phyloP scores from a whole-genome alignment of 2,329 filamentous ascomycete species.

The Westerdykella ornata region DNA sequence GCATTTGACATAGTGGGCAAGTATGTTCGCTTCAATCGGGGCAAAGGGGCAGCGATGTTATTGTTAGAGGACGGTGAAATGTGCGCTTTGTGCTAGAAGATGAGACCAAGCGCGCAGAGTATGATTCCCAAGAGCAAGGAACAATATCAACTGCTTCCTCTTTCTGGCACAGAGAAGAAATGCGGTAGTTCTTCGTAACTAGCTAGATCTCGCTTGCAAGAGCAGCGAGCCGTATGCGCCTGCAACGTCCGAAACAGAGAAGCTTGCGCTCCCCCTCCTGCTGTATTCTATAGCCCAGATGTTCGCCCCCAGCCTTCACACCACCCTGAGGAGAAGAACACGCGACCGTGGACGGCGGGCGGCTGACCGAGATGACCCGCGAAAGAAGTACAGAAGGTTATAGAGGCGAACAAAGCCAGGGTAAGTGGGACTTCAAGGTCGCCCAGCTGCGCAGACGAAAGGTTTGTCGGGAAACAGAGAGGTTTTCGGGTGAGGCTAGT shows the following conservation, averaged over 20 bases:
- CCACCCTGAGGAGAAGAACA: slow-evolving; percentile 16
- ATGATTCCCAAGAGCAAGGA: slow-evolving; percentile 25
- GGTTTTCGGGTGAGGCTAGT: too few relatives aligned
- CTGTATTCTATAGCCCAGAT: slow-evolving; percentile 26
- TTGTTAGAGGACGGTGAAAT: slow-evolving; percentile 14
- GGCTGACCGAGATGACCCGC: neutral
- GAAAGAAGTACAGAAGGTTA: neutral
- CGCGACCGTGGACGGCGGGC: slow-evolving; percentile 6
- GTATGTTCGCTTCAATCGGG: slow-evolving; percentile 11
- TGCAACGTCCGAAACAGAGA: slow-evolving; percentile 29
- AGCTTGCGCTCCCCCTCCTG: slow-evolving; percentile 29
- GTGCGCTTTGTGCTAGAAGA: too few relatives aligned
- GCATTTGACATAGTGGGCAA: slow-evolving; percentile 56
- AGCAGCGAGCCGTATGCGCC: slow-evolving; percentile 28
- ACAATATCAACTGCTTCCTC: slow-evolving; percentile 38
- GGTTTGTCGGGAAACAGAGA: too few relatives aligned
- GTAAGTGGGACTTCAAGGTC: too few relatives aligned
- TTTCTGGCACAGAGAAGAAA: slow-evolving; percentile 37
- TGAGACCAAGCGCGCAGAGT: slow-evolving; percentile 15
- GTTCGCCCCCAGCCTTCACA: slow-evolving; percentile 27
- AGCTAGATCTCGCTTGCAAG: slow-evolving; percentile 38
- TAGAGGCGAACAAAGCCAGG: too few relatives aligned
- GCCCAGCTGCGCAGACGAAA: too few relatives aligned
- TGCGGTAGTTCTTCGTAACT: slow-evolving; percentile 43
- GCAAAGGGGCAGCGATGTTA: slow-evolving; percentile 12